Evolutionary conservation across 805 yeast species (phyloP), one percentile per base, ranked within the genome.

Genomic region (Kazachstania psychrophila): DNA sequence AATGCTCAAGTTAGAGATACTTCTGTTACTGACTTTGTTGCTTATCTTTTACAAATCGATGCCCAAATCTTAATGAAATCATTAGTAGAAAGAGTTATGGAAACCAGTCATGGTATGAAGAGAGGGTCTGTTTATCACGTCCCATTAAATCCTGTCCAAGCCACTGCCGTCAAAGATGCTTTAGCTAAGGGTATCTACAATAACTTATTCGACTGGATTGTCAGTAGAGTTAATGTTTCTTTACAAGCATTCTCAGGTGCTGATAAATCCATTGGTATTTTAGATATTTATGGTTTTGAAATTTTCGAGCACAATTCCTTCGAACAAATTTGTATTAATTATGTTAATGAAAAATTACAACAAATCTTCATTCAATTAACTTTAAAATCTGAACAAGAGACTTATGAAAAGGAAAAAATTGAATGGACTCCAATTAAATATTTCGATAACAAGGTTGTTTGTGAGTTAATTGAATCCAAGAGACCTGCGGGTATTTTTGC

Each of bases 401-500:
- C 92, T 57, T 92, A 92, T 53, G 92, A 86, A 24, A 80, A 83
- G 48, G 99, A 92, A 61, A 83, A 86, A 62, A 92, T 92, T 58
- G 73, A 85, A 59, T 92, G 98, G 98, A 85, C 95, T 10, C 97
- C 97, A 16, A 92, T 92, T 53, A 83, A 92, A 45, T 92, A 87
- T 61, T 92, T 92, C 67, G 92, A 92, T 63, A 92, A 92, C 64
- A 79, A 89, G 62, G 80, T 92, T 47, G 98, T 92, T 22, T 92
- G 97, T 66, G 99, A 92, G 51, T 70, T 92, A 56, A 92, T 92
- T 54, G 99, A 92, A 63, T 81, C 85, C 20, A 75, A 76, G 42
- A 76, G 96, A 54, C 97, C 98, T 1, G 96, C 96, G 1, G 98
- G 98, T 41, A 71, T 92, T 30, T 88, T 92, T 66, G 94, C 97